Evolutionary conservation across 371 early-diverging fungal species (phyloP).

Genomic region (Circinella minor): DNA sequence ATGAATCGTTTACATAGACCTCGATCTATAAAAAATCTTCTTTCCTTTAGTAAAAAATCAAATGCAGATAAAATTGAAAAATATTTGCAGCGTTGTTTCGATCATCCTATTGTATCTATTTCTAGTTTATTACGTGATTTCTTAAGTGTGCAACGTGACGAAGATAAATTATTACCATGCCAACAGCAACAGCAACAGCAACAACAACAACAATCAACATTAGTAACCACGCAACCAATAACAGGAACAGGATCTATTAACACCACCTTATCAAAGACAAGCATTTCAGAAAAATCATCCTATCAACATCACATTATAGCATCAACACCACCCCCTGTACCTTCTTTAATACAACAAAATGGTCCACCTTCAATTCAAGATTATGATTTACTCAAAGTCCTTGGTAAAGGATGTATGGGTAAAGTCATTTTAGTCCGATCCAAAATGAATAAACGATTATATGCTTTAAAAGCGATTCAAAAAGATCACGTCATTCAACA

Average conservation of each 20-base stretch:
- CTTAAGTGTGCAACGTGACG: conserved; percentile 49
- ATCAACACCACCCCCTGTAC: background rate
- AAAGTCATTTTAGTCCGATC: conserved; percentile 68
- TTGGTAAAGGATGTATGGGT: conserved; percentile 84
- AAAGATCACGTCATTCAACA: conserved; percentile 68
- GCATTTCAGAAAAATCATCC: background rate
- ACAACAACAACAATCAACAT: background rate
- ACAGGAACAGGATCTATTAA: background rate
- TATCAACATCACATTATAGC: conserved; percentile 7
- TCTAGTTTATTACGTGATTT: conserved; percentile 52
- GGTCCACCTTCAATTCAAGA: conserved; percentile 32
- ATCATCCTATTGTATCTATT: conserved; percentile 41
- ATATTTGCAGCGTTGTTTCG: conserved; percentile 48
- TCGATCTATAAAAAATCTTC: conserved; percentile 33
- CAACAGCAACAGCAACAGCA: background rate
- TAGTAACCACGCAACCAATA: background rate
- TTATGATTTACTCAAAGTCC: conserved; percentile 67
- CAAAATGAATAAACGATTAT: conserved; percentile 48
- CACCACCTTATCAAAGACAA: background rate
- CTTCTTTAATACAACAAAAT: background rate
- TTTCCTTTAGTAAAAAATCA: conserved; percentile 33
- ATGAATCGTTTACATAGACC: conserved; percentile 25
- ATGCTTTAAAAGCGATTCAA: conserved; percentile 75
- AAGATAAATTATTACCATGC: conserved; percentile 31
- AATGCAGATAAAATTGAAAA: conserved; percentile 50